Base-by-base conservation (phyloP, 2,329 filamentous ascomycete genomes). In the Sporothrix pallida region DNA sequence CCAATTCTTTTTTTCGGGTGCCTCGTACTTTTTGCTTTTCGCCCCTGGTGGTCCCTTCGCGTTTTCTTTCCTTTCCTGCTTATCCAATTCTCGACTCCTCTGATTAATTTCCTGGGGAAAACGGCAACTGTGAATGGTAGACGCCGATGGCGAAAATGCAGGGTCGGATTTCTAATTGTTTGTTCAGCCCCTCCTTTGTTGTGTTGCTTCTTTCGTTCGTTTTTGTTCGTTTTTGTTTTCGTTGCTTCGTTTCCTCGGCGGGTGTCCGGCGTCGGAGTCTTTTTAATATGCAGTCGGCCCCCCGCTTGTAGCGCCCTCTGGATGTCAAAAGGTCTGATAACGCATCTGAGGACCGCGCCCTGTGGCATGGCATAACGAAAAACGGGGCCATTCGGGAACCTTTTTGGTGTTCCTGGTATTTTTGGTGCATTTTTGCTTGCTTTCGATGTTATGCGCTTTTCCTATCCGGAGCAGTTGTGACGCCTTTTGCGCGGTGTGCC, bases 121-220 rank as follows among this genome's bases (percentile, higher is more conserved):
- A 54, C 23, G 13, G 15, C 65, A 13, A 52, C 42, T 48, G 9
- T 44, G 37, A 65, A n/a, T 50, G 46, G 44, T 17, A 52, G 63
- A 52, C 46, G 65, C 26, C 65, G 46, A 69, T 69, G 65, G 65
- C 46, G 48, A 69, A 69, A n/a, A 13, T 69, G 3, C 46, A 54
- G 46, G 23, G 65, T 54, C 46, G 46, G 17, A 54, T 69, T 54
- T 69, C 17, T 69, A 69, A 69, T 54, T 54, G 23, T 54, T 54
- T 3, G 46, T 42, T 20, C 23, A 54, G 65, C 65, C 46, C 44
- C 20, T 26, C 44, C 13, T 50, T 50, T 68, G 62, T 48, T 63
- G 31, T 37, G 31, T 37, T 37, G 31, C 31, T 37, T 7, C 31
- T 58, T 58, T 13, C 1, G 15, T 56, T 56, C 8, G n/a, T 48